Base-by-base conservation (phyloP, 176 grass and related monocot species). In the Ananas comosus region DNA sequence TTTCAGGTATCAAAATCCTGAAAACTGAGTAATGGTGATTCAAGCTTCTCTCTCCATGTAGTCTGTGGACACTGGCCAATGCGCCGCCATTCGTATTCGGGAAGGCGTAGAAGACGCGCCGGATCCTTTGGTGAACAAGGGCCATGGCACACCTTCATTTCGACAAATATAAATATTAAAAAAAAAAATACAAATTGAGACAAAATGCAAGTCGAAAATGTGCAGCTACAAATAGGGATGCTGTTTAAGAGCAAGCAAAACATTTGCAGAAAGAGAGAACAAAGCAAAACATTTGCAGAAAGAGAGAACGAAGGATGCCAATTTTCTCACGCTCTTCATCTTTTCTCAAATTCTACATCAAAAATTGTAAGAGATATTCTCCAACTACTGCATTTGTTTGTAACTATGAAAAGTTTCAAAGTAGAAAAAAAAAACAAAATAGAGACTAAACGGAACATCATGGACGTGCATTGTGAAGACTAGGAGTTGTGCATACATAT, bases 21-120 rank as follows among this genome's bases (percentile, higher is more conserved):
- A 88, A 93, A n/a, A 92, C 94, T 2, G 80, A 88, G 72, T 97
- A 97, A 63, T 85, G 94, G 74, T 97, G 94, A 80, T 97, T 97
- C 52, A 97, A 53, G 76, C 89, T 97, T 88, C 78, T 97, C 80
- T 97, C 68, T 70, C 89, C 86, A 11, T 97, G 94, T 53, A 97
- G 74, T 48, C 77, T 86, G 77, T 82, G 80, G 48, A 97, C 86
- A 51, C 81, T 83, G 16, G 80, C 89, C 2, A 92, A 47, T 47
- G 86, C 94, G 71, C 94, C 89, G 0, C 48, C 58, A 23, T 75
- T 59, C 63, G 77, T 84, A 78, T 97, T 97, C 10, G 77, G 94
- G 49, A 92, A 83, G n/a, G 84, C 84, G 16, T 87, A 97, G 79
- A 97, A 92, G 3, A 97, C 74, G 1, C 94, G 83, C 64, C 80